Evolutionary conservation across 2,329 filamentous ascomycete species (phyloP), one percentile per base, ranked within the genome.

Genomic region (Ascochyta koolunga): DNA sequence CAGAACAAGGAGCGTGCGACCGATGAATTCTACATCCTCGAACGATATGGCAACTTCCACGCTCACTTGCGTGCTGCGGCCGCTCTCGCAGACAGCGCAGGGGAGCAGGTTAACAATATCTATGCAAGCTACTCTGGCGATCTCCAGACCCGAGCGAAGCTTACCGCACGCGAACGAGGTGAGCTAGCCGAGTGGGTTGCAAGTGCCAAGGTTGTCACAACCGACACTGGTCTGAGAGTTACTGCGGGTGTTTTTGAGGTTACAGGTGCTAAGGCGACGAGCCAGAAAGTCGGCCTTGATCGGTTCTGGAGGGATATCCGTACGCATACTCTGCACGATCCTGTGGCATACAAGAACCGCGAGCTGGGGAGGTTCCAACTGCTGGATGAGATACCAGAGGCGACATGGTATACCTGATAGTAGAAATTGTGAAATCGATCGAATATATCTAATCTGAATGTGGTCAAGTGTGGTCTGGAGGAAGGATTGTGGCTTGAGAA

Each of bases 221-320:
- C 86, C 0, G 85, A 89, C 54, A 83, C 81, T 0, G 80, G 79
- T 0, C 70, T 89, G 15, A 71, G 79, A 4, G 83, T 89, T 3
- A 86, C 86, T 0, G 72, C 78, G 0, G 85, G 85, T 0, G 78
- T 88, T 2, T 89, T 89, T 62, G 86, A 89, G 66, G 82, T 87
- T 5, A 86, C 85, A 0, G 86, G 83, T 0, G 78, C 84, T 0
- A 80, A 82, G 55, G 79, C 85, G 0, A 88, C 86, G 0, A 79
- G 80, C 0, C 75, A 75, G 48, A 86, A 82, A 60, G 80, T 86
- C 1, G 85, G 84, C 0, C 71, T 89, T 53, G 86, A 88, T 73
- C 76, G 86, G 1, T 89, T 86, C 70, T 89, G 85, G 85, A 78
- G 86, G 39, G 86, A 89, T 64, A 75, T 88, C n/a, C 72, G 86